Conservation (phyloP, 2,329 filamentous ascomycete species). For the Endoconidiophora laricicola region DNA sequence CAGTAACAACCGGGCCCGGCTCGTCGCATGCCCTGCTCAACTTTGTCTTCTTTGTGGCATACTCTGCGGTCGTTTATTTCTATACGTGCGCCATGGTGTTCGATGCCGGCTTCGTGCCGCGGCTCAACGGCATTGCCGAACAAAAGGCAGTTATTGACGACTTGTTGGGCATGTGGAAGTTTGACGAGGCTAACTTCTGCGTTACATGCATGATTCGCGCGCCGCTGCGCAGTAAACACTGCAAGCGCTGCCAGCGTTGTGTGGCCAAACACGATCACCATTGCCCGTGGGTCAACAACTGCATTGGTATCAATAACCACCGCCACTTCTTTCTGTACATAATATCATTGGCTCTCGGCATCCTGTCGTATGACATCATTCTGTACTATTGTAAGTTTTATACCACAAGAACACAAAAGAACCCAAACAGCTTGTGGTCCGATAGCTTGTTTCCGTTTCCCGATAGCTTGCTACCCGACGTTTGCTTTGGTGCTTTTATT, state of each 20-base stretch:
- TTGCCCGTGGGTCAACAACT: constrained; percentile 97
- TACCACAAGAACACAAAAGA: no score
- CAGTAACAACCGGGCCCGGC: constrained; percentile 30
- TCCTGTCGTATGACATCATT: constrained; percentile 55
- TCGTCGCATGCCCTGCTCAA: constrained; percentile 54
- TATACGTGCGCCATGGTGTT: constrained; percentile 72
- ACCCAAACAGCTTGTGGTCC: no score
- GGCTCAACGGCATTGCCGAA: constrained; percentile 72
- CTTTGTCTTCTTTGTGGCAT: constrained; percentile 50
- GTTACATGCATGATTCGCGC: constrained; percentile 87
- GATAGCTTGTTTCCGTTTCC: no score
- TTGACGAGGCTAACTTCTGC: constrained; percentile 89
- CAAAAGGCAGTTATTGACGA: constrained; percentile 83
- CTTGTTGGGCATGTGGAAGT: constrained; percentile 69
- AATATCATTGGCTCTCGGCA: constrained; percentile 56
- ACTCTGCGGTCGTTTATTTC: constrained; percentile 61
- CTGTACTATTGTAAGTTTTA: constrained; percentile 49
- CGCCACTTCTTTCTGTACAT: constrained; percentile 91
- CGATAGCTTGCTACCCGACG: no score
- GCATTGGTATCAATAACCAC: constrained; percentile 88
- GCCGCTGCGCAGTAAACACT: constrained; percentile 89
- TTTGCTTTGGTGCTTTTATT: neutral
- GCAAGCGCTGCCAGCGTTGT: constrained; percentile 76
- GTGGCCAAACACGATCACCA: constrained; percentile 96
- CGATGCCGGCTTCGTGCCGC: constrained; percentile 87